A percentile compares a stretch with the other conserved stretches of the same genome.
phyloP scores from a whole-genome alignment of 441 rosid species.

The Erodium texanum region DNA sequence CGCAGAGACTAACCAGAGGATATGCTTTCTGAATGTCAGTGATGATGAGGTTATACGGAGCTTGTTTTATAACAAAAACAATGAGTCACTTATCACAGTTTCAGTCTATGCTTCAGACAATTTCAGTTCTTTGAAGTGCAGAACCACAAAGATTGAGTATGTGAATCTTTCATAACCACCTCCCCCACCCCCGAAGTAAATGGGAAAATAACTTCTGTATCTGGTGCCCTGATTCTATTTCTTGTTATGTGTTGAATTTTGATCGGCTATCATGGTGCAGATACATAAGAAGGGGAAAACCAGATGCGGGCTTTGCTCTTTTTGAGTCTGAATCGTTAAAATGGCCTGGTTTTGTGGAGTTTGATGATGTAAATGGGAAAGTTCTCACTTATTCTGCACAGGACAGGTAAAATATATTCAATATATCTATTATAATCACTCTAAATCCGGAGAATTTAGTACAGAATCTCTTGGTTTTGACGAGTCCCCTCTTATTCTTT shows the following conservation, averaged over 20 bases:
- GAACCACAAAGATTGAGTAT: conserved; percentile 45
- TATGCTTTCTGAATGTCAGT: conserved; percentile 43
- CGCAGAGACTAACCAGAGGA: conserved; percentile 44
- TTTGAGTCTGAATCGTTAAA: conserved; percentile 63
- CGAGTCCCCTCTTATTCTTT: not conserved
- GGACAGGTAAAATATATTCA: conserved; percentile 36
- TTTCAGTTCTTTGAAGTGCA: conserved; percentile 48
- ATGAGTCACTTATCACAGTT: conserved; percentile 47
- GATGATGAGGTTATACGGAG: conserved; percentile 46
- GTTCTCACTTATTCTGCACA: conserved; percentile 67
- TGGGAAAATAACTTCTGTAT: no score
- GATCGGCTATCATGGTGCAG: no score
- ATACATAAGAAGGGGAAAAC: conserved; percentile 58
- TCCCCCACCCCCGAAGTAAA: no score
- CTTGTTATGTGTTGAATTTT: no score
- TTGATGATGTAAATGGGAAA: conserved; percentile 70
- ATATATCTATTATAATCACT: not conserved
- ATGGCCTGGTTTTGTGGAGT: conserved; percentile 82
- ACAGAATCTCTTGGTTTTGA: not conserved
- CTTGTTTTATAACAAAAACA: conserved; percentile 48
- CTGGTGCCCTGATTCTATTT: no score
- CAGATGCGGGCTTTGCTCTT: conserved; percentile 70
- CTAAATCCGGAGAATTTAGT: not conserved
- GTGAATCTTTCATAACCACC: conserved; percentile 12
- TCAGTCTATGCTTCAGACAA: conserved; percentile 43